Percentiles rank a stretch among this genome's conserved stretches.
phyloP scores from a whole-genome alignment of 108 stramenopile genomes.

The Nitzschia inconspicua region DNA sequence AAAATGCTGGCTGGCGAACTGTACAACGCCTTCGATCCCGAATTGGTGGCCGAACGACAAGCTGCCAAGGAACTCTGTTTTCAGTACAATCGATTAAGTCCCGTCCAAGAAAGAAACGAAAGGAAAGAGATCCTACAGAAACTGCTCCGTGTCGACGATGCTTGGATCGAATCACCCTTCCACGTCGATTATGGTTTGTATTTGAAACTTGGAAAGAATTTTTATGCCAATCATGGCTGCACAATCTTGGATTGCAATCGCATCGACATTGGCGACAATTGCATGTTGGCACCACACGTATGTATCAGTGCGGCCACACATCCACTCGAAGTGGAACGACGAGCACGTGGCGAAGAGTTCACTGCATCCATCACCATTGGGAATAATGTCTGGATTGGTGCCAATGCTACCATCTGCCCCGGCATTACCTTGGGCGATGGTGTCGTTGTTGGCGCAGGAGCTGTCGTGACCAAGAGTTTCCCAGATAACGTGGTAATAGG shows the following conservation, averaged over 20 bases:
- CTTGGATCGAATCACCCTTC: constrained; percentile 52
- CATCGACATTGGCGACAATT: constrained; percentile 47
- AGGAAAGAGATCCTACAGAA: constrained; percentile 11
- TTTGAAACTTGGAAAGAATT: constrained; percentile 38
- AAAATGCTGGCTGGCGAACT: constrained; percentile 35
- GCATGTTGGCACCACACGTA: constrained; percentile 48
- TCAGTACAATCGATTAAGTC: constrained; percentile 27
- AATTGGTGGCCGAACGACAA: constrained; percentile 19
- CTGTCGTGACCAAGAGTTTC: constrained; percentile 49
- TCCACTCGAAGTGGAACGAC: constrained; percentile 35
- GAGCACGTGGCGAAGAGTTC: constrained; percentile 35
- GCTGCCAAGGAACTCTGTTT: constrained; percentile 35
- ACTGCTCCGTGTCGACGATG: constrained; percentile 6
- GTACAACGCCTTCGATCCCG: constrained; percentile 31
- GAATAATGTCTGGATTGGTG: constrained; percentile 66
- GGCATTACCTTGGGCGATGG: constrained; percentile 47
- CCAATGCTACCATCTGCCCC: constrained; percentile 46
- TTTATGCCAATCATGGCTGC: constrained; percentile 66
- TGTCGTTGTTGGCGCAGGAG: constrained; percentile 51
- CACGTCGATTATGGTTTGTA: constrained; percentile 58
- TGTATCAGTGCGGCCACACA: constrained; percentile 51
- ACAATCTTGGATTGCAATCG: constrained; percentile 51
- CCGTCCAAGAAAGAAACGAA: constrained; percentile 3
- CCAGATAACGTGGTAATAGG: constrained; percentile 37
- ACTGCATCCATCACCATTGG: constrained; percentile 52